Percentiles rank a stretch among this genome's conserved stretches.
Evolutionary conservation across 2,329 filamentous ascomycete genomes (phyloP).

Genomic region (Chaetomium sp.): DNA sequence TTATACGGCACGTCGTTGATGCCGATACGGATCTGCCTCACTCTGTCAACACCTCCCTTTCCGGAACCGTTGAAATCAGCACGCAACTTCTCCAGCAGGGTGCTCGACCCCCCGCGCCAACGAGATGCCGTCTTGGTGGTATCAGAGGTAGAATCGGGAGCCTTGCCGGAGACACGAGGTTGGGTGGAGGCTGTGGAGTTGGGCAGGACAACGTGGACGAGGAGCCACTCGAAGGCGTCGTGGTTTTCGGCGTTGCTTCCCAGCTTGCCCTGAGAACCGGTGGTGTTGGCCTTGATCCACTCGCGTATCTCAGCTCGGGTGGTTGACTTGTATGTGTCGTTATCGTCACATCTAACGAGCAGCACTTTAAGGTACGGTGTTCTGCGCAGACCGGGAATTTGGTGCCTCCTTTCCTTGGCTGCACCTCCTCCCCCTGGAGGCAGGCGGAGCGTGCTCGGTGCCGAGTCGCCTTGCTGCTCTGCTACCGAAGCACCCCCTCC

Average conservation of each 20-base stretch:
- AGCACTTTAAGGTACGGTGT: constrained; percentile 92
- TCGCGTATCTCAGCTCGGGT: constrained; percentile 75
- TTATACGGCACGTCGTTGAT: constrained; percentile 64
- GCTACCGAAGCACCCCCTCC: constrained; percentile 27
- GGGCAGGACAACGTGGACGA: constrained; percentile 85
- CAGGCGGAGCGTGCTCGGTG: constrained; percentile 29
- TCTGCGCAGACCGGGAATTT: constrained; percentile 86
- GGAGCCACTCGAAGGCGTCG: constrained; percentile 93
- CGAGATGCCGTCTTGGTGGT: constrained; percentile 48
- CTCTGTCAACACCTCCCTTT: constrained; percentile 67
- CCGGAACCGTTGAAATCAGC: constrained; percentile 77
- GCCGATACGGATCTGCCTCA: constrained; percentile 78
- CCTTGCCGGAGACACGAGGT: constrained; percentile 52
- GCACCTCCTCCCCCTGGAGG: constrained; percentile 29
- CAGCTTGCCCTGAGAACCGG: constrained; percentile 48
- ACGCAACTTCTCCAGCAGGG: constrained; percentile 81
- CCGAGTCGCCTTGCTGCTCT: constrained; percentile 35
- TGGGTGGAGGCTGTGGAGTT: constrained; percentile 77
- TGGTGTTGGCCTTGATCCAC: constrained; percentile 78
- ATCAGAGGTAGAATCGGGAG: constrained; percentile 54
- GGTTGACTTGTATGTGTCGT: constrained; percentile 80
- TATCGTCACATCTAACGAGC: constrained; percentile 88
- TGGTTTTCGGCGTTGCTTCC: constrained; percentile 77
- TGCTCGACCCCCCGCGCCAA: constrained; percentile 73
- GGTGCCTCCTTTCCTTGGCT: constrained; percentile 66